A percentile compares a stretch with the other conserved stretches of the same genome.
These are phyloP conservation scores for Aspergillus unguis DNA, from an alignment of 2,329 filamentous ascomycete species.

Conservation along the genomic window DNA sequence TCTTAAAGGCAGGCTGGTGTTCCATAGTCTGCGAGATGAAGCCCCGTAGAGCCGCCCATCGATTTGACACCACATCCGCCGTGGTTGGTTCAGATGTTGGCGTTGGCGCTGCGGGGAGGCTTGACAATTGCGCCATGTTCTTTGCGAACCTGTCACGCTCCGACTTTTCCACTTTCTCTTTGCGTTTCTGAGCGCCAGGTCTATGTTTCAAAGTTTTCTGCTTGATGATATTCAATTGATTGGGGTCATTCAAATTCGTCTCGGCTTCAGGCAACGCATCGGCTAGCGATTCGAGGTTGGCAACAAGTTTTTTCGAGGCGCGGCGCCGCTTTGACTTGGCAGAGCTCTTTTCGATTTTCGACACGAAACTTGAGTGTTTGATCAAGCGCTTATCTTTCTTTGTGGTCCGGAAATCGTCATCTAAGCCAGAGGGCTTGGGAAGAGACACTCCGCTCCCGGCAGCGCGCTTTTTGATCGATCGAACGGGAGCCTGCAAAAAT, in stretches of 20 bases:
- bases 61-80: conserved; percentile 48
- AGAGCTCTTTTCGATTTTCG: conserved; percentile 65
- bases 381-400: conserved; percentile 83
- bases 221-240: conserved; percentile 65
- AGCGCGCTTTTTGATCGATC: conserved; percentile 19
- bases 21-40: conserved; percentile 89
- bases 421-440: conserved; percentile 22
- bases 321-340: conserved; percentile 59
- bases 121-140: conserved; percentile 73
- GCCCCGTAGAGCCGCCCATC: conserved; percentile 77
- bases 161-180: conserved; percentile 71
- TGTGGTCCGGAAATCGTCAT: conserved; percentile 59
- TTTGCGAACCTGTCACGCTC: conserved; percentile 82
- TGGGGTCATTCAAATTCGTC: conserved; percentile 44
- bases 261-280: conserved; percentile 71
- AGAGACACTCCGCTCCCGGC: conserved; percentile 19
- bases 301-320: conserved; percentile 72
- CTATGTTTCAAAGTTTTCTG: conserved; percentile 71
- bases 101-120: conserved; percentile 32
- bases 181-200: conserved; percentile 77
- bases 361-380: conserved; percentile 76
- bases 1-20: conserved; percentile 72
- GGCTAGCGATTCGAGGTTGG: conserved; percentile 70
- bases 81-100: conserved; percentile 15
- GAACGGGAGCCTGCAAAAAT: conserved; percentile 27